Evolutionary conservation across 495 filamentous ascomycete genomes (phyloP).

Genomic region (Aspergillus carlsbadensis): DNA sequence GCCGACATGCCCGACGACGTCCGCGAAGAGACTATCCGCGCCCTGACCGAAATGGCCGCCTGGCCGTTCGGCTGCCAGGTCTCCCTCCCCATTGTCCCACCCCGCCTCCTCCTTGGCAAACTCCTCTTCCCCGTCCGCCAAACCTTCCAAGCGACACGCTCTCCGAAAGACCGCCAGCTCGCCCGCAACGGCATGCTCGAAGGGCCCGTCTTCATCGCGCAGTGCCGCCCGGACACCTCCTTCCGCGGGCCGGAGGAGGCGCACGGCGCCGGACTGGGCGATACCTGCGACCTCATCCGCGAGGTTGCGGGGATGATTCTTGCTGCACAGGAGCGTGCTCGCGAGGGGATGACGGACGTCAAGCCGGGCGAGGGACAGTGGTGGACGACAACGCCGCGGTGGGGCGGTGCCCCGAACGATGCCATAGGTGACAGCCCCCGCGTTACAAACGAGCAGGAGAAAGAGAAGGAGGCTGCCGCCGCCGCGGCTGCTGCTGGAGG

Average conservation of each 20-base stretch:
- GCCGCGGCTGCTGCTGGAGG: conserved; percentile 4
- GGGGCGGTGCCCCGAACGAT: conserved; percentile 71
- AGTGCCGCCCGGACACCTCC: conserved; percentile 58
- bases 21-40: conserved; percentile 66
- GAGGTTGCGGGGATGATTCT: conserved; percentile 74
- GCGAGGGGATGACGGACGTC: conserved; percentile 65
- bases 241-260: conserved; percentile 43
- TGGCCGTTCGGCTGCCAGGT: conserved; percentile 81
- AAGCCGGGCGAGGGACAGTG: conserved; percentile 72
- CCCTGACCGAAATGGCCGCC: conserved; percentile 74
- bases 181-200: conserved; percentile 73
- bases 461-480: conserved; percentile 13
- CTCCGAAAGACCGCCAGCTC: conserved; percentile 63
- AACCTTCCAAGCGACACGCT: conserved; percentile 61
- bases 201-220: conserved; percentile 62
- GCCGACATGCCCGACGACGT: conserved; percentile 72
- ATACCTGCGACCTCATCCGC: conserved; percentile 66
- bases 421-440: conserved; percentile 51
- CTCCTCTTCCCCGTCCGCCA: conserved; percentile 53
- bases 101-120: conserved; percentile 56
- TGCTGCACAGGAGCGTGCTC: conserved; percentile 77
- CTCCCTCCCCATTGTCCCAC: conserved; percentile 58
- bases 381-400: conserved; percentile 74
- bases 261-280: conserved; percentile 49
- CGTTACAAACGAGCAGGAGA: conserved; percentile 25